phyloP scores from a whole-genome alignment of 345 rosid genomes.

The Gossypium australe region DNA sequence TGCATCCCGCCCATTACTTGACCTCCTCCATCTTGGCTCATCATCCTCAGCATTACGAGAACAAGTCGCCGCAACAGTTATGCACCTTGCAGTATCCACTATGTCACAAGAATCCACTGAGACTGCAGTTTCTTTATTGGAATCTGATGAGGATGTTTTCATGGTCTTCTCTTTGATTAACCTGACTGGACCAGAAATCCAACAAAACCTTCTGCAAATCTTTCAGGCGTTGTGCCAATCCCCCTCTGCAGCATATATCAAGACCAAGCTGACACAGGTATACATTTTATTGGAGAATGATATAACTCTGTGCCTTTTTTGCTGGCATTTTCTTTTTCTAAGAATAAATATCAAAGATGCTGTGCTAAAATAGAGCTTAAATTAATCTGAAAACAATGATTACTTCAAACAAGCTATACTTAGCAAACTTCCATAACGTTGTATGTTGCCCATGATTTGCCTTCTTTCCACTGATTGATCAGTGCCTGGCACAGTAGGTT shows the following conservation, averaged over 20 bases:
- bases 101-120: constrained; percentile 33
- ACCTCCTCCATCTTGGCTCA: constrained; percentile 36
- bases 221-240: constrained; percentile 57
- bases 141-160: constrained; percentile 45
- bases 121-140: constrained; percentile 37
- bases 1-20: constrained; percentile 38
- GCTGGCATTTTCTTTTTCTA: not conserved
- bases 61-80: constrained; percentile 43
- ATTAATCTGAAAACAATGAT: not conserved
- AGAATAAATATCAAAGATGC: not conserved
- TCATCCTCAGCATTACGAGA: constrained; percentile 43
- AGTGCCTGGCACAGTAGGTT: not conserved
- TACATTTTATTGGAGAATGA: not conserved
- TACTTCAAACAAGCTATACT: not conserved
- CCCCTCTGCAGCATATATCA: constrained; percentile 38
- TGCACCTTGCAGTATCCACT: constrained; percentile 57
- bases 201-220: constrained; percentile 46
- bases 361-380: not conserved
- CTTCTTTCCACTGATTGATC: not conserved
- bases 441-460: not conserved
- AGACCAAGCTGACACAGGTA: constrained; percentile 54
- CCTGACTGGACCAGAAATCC: constrained; percentile 44
- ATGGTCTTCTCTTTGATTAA: constrained; percentile 51
- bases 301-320: not conserved
- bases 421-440: not conserved